Conservation (phyloP, 1,139 yeast species). For the Yamadazyma diospyri region DNA sequence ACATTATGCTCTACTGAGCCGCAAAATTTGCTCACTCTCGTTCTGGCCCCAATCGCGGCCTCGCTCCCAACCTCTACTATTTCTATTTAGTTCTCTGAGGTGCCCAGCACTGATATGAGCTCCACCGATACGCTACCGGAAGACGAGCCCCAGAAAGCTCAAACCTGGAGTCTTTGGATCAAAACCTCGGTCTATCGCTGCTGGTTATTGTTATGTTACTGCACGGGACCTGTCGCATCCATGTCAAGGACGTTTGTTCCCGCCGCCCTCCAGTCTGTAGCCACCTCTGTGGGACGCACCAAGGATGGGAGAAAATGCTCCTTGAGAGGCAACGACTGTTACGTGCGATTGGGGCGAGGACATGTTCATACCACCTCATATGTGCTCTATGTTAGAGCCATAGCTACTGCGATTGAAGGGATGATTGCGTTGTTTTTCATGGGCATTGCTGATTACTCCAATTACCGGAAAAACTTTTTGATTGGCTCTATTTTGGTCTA, state of each 20-base stretch:
- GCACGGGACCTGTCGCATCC: conserved; percentile 41
- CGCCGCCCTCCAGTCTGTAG: conserved; percentile 40
- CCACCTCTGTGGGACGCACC: conserved; percentile 29
- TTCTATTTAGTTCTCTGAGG: no score
- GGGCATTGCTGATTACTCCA: conserved; percentile 45
- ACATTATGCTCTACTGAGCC: no score
- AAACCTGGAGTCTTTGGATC: conserved; percentile 4
- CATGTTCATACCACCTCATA: conserved; percentile 35
- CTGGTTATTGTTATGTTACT: conserved; percentile 28
- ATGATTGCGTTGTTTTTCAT: conserved; percentile 33
- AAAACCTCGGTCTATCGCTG: conserved; percentile 20
- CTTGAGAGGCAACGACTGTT: conserved; percentile 35
- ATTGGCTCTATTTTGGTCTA: conserved; percentile 28
- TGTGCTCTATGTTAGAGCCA: conserved; percentile 37
- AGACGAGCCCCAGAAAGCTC: no score
- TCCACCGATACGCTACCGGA: no score
- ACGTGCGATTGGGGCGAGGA: conserved; percentile 33
- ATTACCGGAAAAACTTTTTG: conserved; percentile 32
- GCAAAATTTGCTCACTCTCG: no score
- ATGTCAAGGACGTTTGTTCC: conserved; percentile 44
- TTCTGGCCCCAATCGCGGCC: no score
- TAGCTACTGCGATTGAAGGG: conserved; percentile 40
- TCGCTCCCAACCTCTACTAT: no score
- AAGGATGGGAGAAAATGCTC: conserved; percentile 24
- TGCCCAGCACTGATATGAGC: no score